phyloP scores from a whole-genome alignment of 1,284 basidiomycete genomes.

The Ustilago crameri region DNA sequence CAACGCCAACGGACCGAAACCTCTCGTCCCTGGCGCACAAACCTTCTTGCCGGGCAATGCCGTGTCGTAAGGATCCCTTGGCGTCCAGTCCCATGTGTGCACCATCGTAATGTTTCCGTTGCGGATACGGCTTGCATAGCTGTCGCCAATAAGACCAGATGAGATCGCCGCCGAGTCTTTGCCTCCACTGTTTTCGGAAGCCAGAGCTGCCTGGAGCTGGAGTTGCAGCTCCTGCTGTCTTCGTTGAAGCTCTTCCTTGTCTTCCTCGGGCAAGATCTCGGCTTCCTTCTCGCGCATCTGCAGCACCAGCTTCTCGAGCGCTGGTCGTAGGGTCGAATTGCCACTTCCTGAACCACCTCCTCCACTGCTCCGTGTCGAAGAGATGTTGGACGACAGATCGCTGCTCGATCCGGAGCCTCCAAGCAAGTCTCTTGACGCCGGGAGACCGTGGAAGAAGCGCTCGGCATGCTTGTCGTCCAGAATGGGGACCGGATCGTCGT shows the following conservation, averaged over 20 bases:
- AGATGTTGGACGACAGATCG: constrained; percentile 52
- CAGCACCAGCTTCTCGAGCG: constrained; percentile 50
- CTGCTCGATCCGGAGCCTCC: constrained; percentile 52
- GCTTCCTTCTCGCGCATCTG: constrained; percentile 49
- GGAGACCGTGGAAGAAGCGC: constrained; percentile 64
- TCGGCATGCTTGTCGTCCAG: constrained; percentile 64
- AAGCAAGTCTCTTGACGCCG: constrained; percentile 57
- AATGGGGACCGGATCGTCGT: constrained; percentile 57
- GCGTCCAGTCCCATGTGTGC: constrained; percentile 59
- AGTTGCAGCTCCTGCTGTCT: constrained; percentile 51
- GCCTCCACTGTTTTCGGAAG: constrained; percentile 35
- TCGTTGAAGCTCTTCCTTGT: constrained; percentile 47
- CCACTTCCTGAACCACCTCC: constrained; percentile 56
- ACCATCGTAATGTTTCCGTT: constrained; percentile 60
- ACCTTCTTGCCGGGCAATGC: constrained; percentile 43
- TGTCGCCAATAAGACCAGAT: constrained; percentile 44
- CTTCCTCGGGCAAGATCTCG: constrained; percentile 36
- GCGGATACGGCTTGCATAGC: constrained; percentile 45
- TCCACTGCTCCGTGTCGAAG: constrained; percentile 45
- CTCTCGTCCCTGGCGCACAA: constrained; percentile 17
- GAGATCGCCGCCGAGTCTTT: constrained; percentile 32
- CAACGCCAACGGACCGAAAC: constrained; percentile 30
- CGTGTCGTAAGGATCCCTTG: constrained; percentile 45
- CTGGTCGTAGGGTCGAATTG: constrained; percentile 53
- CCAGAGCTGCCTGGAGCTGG: constrained; percentile 46